Evolutionary conservation across 768 basidiomycete species (phyloP).

Genomic region (Daedaleopsis sinensis): DNA sequence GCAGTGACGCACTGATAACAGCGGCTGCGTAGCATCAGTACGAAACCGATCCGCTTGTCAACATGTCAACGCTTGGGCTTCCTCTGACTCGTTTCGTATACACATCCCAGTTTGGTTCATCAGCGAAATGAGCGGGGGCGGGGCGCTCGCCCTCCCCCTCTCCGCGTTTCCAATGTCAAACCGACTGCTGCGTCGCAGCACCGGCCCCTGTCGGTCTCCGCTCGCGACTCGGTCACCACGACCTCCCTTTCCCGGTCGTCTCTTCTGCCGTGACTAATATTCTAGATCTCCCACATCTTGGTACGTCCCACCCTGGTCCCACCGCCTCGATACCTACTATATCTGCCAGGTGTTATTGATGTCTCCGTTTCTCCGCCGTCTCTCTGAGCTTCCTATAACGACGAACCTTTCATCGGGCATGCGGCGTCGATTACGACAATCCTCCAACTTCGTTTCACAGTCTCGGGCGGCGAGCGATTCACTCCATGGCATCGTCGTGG

Average conservation of each 20-base stretch:
- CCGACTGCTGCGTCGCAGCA: background rate
- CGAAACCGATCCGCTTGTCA: background rate
- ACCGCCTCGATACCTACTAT: no score
- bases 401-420: background rate
- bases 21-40: background rate
- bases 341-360: no score
- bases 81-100: slow-evolving; percentile 19
- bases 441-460: background rate
- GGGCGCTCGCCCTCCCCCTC: slow-evolving; percentile 1
- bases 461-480: background rate
- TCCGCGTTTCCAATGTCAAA: slow-evolving; percentile 14
- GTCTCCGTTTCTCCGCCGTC: background rate
- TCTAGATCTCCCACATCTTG: background rate
- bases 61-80: background rate
- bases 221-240: background rate
- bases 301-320: no score
- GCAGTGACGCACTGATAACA: background rate
- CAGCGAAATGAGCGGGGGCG: background rate
- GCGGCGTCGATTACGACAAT: background rate
- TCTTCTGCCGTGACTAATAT: no score
- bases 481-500: background rate
- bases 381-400: background rate
- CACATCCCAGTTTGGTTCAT: slow-evolving; percentile 1
- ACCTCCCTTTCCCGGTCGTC: no score
- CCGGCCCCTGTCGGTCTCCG: background rate